phyloP scores from a whole-genome alignment of 495 filamentous ascomycete species.

The Penicillium daleae region DNA sequence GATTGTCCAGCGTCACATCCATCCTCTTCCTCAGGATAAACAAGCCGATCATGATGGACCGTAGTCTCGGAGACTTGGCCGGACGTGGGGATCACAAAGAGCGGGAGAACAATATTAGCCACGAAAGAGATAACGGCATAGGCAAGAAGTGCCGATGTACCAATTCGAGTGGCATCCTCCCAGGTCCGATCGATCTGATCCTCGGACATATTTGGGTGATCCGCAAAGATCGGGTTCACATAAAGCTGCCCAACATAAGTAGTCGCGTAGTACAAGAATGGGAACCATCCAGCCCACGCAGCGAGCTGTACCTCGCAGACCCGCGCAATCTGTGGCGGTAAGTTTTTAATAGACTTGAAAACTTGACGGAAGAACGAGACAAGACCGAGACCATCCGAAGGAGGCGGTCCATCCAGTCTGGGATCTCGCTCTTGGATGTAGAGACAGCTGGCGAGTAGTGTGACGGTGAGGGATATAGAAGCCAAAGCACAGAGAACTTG shows the following conservation, averaged over 20 bases:
- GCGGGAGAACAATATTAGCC: slow-evolving; percentile 78
- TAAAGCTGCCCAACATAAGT: slow-evolving; percentile 92
- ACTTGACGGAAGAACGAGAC: slow-evolving; percentile 77
- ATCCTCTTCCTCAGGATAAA: slow-evolving; percentile 1
- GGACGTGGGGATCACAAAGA: slow-evolving; percentile 79
- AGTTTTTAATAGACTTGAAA: slow-evolving; percentile 70
- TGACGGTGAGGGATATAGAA: slow-evolving; percentile 65
- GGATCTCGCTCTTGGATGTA: slow-evolving; percentile 80
- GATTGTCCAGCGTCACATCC: slow-evolving; percentile 25
- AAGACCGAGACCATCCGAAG: slow-evolving; percentile 63
- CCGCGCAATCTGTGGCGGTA: slow-evolving; percentile 77
- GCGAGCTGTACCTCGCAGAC: slow-evolving; percentile 89
- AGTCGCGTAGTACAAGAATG: slow-evolving; percentile 90
- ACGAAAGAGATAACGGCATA: slow-evolving; percentile 81
- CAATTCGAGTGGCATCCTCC: slow-evolving; percentile 79
- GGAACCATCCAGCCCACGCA: slow-evolving; percentile 94
- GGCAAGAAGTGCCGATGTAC: slow-evolving; percentile 83
- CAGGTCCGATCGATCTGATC: slow-evolving; percentile 75
- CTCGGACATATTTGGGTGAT: slow-evolving; percentile 74
- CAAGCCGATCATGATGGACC: not conserved
- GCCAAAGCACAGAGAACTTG: slow-evolving; percentile 86
- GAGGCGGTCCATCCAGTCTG: slow-evolving; percentile 64
- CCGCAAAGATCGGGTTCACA: slow-evolving; percentile 74
- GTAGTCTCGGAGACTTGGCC: slow-evolving; percentile 22
- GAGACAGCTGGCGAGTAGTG: slow-evolving; percentile 66